Evolutionary conservation across 2,329 filamentous ascomycete genomes (phyloP).

Genomic region (Fusarium nurragi): DNA sequence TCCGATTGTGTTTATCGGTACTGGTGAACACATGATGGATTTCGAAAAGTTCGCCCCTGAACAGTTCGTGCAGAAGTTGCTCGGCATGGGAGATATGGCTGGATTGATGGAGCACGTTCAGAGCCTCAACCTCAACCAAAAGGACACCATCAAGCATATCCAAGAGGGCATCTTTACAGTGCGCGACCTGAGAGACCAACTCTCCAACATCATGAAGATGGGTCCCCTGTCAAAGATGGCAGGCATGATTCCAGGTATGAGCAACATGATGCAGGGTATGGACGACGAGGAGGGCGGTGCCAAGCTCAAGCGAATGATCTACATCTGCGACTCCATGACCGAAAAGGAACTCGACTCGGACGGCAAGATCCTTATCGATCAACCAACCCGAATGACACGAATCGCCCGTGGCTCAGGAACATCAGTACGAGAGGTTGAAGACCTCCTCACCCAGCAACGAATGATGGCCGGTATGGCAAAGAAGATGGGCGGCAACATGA

Average conservation of each 20-base stretch:
- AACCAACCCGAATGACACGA: constrained; percentile 91
- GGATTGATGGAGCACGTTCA: constrained; percentile 97
- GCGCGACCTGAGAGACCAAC: constrained; percentile 91
- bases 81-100: constrained; percentile 97
- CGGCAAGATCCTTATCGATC: constrained; percentile 91
- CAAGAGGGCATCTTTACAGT: constrained; percentile 96
- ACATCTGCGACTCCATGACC: constrained; percentile 99
- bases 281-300: constrained; percentile 95
- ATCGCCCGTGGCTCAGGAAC: constrained; percentile 92
- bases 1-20: constrained; percentile 97
- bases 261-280: constrained; percentile 93
- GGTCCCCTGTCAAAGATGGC: constrained; percentile 96
- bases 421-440: constrained; percentile 90
- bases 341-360: constrained; percentile 94
- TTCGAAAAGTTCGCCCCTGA: constrained; percentile 92
- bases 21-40: constrained; percentile 96
- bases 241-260: constrained; percentile 96
- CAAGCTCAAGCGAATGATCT: constrained; percentile 98
- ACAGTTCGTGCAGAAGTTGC: constrained; percentile 90
- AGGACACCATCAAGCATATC: constrained; percentile 99
- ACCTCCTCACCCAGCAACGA: constrained; percentile 94
- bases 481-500: constrained; percentile 98
- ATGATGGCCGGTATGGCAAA: constrained; percentile 99
- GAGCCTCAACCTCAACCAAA: constrained; percentile 92
- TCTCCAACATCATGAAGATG: constrained; percentile 99